Evolutionary conservation across 345 rosid genomes (phyloP).

Genomic region (Hibiscus trionum): DNA sequence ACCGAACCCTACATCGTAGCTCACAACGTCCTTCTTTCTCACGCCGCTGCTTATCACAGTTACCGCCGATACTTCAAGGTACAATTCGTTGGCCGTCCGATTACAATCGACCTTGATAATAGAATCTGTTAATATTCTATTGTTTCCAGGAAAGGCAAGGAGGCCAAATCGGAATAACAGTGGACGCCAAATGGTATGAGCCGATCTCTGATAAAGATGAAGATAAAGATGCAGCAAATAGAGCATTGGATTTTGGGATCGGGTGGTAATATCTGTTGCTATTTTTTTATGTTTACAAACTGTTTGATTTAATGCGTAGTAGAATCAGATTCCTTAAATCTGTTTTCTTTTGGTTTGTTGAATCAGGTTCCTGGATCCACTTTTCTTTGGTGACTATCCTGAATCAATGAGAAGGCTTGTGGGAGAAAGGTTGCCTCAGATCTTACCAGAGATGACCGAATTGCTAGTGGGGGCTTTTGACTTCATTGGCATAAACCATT

Average conservation of each 20-base stretch:
- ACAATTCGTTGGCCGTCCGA: background rate
- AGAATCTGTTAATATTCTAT: background rate
- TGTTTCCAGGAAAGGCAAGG: conserved; percentile 51
- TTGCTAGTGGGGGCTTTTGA: conserved; percentile 45
- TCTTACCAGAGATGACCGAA: conserved; percentile 46
- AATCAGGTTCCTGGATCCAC: conserved; percentile 86
- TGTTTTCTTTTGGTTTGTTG: conserved; percentile 7
- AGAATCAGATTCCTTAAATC: conserved; percentile 1
- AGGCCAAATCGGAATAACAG: conserved; percentile 64
- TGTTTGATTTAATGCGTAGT: background rate
- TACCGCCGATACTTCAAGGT: conserved; percentile 68
- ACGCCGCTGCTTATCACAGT: conserved; percentile 64
- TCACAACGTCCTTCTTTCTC: conserved; percentile 80
- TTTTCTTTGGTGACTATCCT: conserved; percentile 75
- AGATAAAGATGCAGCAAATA: conserved; percentile 72
- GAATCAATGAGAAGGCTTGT: conserved; percentile 62
- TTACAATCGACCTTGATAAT: background rate
- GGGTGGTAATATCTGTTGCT: conserved; percentile 53
- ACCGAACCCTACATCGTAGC: conserved; percentile 74
- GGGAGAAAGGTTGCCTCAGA: conserved; percentile 61
- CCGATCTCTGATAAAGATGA: conserved; percentile 56
- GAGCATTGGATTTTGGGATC: conserved; percentile 73
- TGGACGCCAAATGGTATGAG: conserved; percentile 87
- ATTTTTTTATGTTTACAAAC: background rate
- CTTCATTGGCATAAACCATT: conserved; percentile 79